A percentile compares a stretch with the other conserved stretches of the same genome.
phyloP scores from a whole-genome alignment of 2,329 filamentous ascomycete genomes.

The Xylaria sp. region DNA sequence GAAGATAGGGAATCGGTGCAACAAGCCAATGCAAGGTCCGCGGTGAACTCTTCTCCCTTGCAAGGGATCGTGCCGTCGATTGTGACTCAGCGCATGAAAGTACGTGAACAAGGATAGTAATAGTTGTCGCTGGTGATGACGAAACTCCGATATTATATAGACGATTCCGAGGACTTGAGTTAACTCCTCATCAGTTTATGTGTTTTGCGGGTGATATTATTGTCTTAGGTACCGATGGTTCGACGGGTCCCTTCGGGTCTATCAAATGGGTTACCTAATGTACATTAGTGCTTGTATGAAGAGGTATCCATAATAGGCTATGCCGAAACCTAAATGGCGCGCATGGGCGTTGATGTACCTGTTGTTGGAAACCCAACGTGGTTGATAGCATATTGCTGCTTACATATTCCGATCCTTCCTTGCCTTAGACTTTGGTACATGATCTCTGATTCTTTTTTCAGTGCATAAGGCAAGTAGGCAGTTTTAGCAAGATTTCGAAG shows the following conservation, averaged over 20 bases:
- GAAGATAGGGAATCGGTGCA: conserved; percentile 2
- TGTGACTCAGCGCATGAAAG: not conserved
- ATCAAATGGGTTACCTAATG: not conserved
- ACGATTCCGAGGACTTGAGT: not conserved
- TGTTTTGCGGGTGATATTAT: no score
- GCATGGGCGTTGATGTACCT: not conserved
- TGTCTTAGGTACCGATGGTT: no score
- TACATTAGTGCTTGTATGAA: not conserved
- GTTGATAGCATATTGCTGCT: not conserved
- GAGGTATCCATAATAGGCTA: not conserved
- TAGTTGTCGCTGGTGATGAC: not conserved
- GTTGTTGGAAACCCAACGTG: not conserved
- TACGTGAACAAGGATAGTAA: not conserved
- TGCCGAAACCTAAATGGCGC: not conserved
- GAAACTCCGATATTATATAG: not conserved
- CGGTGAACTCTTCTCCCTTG: conserved; percentile 11
- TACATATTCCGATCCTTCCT: not conserved
- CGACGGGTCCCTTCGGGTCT: not conserved
- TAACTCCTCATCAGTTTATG: not conserved
- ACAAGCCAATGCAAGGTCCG: conserved; percentile 20
- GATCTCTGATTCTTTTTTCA: not conserved
- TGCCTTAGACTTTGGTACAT: not conserved
- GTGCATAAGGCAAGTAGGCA: not conserved
- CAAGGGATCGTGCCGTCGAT: conserved; percentile 10
- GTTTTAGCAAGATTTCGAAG: not conserved